A percentile compares a stretch with the other conserved stretches of the same genome.
Evolutionary conservation across 805 yeast genomes (phyloP).

Genomic region (Yamadazyma endophytica): DNA sequence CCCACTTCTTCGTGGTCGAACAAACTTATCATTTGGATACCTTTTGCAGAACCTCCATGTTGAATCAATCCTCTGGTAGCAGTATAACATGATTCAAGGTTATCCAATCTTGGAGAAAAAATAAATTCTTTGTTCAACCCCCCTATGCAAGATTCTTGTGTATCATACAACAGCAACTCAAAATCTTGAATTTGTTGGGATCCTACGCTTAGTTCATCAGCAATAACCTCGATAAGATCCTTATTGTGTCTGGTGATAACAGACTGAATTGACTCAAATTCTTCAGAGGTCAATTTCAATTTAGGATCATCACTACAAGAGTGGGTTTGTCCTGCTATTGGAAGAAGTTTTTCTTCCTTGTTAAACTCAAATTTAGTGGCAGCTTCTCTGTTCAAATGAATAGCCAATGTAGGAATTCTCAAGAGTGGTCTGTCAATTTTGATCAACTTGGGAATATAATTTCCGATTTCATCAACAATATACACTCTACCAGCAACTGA

Average conservation of each 20-base stretch:
- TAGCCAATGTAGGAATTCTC: conserved; percentile 92
- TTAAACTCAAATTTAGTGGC: conserved; percentile 82
- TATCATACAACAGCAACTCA: conserved; percentile 80
- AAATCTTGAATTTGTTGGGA: conserved; percentile 76
- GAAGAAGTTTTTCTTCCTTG: conserved; percentile 79
- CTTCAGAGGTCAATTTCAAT: conserved; percentile 43
- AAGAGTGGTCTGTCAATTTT: conserved; percentile 80
- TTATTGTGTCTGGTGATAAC: conserved; percentile 74
- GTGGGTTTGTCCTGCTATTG: conserved; percentile 66
- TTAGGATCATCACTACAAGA: conserved; percentile 50
- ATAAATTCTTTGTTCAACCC: conserved; percentile 89
- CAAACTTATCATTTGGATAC: conserved; percentile 71
- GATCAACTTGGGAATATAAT: conserved; percentile 61
- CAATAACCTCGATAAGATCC: conserved; percentile 65
- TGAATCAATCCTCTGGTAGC: conserved; percentile 69
- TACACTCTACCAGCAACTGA: conserved; percentile 89
- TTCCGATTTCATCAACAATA: conserved; percentile 47
- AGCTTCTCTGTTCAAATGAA: conserved; percentile 78
- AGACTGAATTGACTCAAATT: conserved; percentile 60
- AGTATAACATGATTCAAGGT: conserved; percentile 81
- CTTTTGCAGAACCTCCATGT: conserved; percentile 45
- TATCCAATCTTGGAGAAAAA: conserved; percentile 88
- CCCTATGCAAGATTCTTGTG: conserved; percentile 78
- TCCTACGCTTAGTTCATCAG: conserved; percentile 54
- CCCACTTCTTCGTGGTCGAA: conserved; percentile 98